phyloP scores from a whole-genome alignment of 2,329 filamentous ascomycete species.

The Aspergillus amoenus region DNA sequence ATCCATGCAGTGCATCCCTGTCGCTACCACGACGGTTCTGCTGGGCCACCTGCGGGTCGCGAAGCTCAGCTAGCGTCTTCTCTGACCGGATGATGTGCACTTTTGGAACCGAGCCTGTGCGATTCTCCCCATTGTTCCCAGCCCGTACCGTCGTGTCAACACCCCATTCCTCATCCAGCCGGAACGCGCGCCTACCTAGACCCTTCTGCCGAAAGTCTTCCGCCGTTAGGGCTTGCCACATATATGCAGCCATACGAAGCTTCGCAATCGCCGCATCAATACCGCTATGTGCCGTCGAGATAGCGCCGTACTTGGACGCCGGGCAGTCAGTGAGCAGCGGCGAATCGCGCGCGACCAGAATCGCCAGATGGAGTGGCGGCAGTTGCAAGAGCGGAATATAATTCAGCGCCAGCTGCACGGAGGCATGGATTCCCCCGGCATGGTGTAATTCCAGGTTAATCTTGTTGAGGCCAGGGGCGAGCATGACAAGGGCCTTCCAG shows the following conservation, averaged over 20 bases:
- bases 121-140: neutral
- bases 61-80: neutral
- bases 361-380: neutral
- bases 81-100: neutral
- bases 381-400: neutral
- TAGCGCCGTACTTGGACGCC: neutral
- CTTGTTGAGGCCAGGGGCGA: neutral
- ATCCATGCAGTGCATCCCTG: neutral
- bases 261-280: neutral
- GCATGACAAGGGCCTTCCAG: neutral
- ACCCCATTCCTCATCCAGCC: conserved; percentile 1
- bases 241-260: neutral
- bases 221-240: neutral
- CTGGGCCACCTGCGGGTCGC: neutral
- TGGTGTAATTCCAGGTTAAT: neutral
- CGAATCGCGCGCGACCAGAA: neutral
- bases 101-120: neutral
- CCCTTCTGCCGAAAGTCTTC: neutral
- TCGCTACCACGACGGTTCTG: neutral
- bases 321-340: neutral
- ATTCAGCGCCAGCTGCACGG: neutral
- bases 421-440: neutral
- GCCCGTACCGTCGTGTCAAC: neutral
- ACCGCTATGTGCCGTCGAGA: neutral
- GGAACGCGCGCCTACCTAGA: neutral